phyloP scores from a whole-genome alignment of 2,329 filamentous ascomycete species.

The Talaromyces sp. region DNA sequence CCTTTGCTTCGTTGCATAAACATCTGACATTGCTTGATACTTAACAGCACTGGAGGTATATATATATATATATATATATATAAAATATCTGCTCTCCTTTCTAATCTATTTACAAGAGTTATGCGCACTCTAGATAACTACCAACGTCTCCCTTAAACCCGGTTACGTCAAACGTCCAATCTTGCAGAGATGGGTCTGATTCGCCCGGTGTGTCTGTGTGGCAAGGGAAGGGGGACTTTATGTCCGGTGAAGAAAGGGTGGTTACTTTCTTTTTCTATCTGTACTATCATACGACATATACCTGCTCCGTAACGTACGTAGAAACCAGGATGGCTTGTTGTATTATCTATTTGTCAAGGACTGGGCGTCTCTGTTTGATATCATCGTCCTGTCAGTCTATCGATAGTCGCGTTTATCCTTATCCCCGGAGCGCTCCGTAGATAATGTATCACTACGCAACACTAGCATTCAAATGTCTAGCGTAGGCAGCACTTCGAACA shows the following conservation, averaged over 20 bases:
- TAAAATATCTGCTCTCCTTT: not conserved
- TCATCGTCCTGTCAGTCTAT: not conserved
- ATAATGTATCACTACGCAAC: not conserved
- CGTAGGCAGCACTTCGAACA: not conserved
- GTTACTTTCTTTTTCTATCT: not conserved
- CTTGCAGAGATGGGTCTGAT: not conserved
- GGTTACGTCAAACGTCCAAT: not conserved
- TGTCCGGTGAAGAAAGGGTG: not conserved
- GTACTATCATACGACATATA: not conserved
- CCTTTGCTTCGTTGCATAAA: not conserved
- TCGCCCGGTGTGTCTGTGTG: constrained; percentile 3
- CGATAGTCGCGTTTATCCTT: not conserved
- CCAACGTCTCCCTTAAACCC: not conserved
- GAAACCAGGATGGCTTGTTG: not conserved
- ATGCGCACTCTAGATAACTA: no score
- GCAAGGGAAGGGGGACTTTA: not conserved
- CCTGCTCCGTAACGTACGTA: not conserved
- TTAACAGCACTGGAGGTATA: no score
- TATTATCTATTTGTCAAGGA: not conserved
- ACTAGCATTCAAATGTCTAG: not conserved
- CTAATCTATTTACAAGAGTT: not conserved
- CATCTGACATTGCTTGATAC: no score
- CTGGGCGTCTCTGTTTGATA: not conserved
- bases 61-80: no score
- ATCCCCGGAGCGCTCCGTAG: not conserved